phyloP scores from a whole-genome alignment of 108 stramenopile species.

The Pseudonitzschia pungens region DNA sequence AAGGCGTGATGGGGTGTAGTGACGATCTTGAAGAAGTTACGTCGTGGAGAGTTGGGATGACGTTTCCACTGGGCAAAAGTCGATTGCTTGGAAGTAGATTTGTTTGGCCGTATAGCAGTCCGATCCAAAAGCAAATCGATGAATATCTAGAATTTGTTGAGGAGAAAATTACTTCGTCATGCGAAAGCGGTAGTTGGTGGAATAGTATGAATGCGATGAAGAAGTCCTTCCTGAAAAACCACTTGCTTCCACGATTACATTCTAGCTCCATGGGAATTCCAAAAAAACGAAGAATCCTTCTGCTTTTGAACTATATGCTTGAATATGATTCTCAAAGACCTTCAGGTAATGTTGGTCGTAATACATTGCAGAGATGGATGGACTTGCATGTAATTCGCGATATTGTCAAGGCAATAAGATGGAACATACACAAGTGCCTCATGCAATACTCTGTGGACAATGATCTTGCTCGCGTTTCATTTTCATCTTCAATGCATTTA shows the following conservation, averaged over 20 bases:
- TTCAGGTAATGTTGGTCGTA: neutral
- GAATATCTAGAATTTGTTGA: slow-evolving; percentile 24
- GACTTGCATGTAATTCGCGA: slow-evolving; percentile 6
- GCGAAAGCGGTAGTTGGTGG: neutral
- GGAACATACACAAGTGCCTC: slow-evolving; percentile 18
- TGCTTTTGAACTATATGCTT: slow-evolving; percentile 13
- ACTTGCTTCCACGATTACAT: slow-evolving; percentile 7
- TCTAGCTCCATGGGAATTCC: neutral
- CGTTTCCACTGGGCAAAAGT: slow-evolving; percentile 11
- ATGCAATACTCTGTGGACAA: slow-evolving; percentile 15
- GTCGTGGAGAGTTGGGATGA: slow-evolving; percentile 14
- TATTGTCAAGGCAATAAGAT: slow-evolving; percentile 5
- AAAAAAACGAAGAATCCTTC: slow-evolving; percentile 8
- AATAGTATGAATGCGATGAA: slow-evolving; percentile 9
- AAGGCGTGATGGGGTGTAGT: slow-evolving; percentile 5
- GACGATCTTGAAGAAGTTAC: neutral
- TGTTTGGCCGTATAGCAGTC: slow-evolving; percentile 10
- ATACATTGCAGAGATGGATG: neutral
- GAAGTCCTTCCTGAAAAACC: slow-evolving; percentile 8
- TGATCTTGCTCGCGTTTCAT: neutral
- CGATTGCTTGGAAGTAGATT: neutral
- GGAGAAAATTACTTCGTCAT: neutral
- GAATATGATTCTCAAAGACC: neutral
- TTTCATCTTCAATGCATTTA: slow-evolving; percentile 17
- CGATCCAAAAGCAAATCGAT: slow-evolving; percentile 33